Evolutionary conservation across 148 eudicot genomes (phyloP).

Genomic region (Dianthus caryophyllus): DNA sequence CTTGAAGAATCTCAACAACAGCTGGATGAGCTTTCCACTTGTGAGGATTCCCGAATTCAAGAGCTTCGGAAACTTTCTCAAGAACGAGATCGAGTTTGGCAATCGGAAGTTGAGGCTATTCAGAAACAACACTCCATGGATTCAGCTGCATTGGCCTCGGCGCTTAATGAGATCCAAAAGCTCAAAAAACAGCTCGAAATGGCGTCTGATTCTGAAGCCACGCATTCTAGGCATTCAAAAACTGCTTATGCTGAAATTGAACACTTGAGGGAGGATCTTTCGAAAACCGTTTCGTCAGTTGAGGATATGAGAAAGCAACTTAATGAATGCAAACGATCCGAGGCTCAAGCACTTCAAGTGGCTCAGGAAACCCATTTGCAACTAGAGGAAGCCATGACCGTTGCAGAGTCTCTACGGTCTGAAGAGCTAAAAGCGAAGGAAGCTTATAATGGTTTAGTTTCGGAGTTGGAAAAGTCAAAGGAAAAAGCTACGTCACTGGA

Average conservation of each 20-base stretch:
- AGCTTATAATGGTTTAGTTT: constrained; percentile 38
- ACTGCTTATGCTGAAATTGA: constrained; percentile 56
- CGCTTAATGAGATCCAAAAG: constrained; percentile 64
- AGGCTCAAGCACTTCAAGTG: constrained; percentile 47
- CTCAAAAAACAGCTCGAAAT: constrained; percentile 61
- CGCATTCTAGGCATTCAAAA: constrained; percentile 49
- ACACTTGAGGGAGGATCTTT: constrained; percentile 48
- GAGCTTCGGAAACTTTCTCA: constrained; percentile 76
- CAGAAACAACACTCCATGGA: constrained; percentile 75
- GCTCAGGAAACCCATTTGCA: constrained; percentile 46
- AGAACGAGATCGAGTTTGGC: constrained; percentile 81
- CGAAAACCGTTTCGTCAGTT: constrained; percentile 45
- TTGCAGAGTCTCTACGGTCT: constrained; percentile 42
- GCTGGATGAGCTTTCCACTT: constrained; percentile 53
- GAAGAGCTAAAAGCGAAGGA: constrained; percentile 48
- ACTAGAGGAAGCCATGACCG: constrained; percentile 46
- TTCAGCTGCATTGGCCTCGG: constrained; percentile 59
- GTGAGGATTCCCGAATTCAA: constrained; percentile 58
- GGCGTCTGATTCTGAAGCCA: constrained; percentile 53
- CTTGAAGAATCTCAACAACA: constrained; percentile 63
- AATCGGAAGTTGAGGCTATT: constrained; percentile 71
- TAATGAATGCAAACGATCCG: constrained; percentile 50
- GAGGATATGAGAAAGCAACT: constrained; percentile 59
- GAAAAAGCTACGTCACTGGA: constrained; percentile 43
- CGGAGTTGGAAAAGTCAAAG: constrained; percentile 61